Evolutionary conservation across 2,329 filamentous ascomycete species (phyloP).

Genomic region (Penicillium crustosum): DNA sequence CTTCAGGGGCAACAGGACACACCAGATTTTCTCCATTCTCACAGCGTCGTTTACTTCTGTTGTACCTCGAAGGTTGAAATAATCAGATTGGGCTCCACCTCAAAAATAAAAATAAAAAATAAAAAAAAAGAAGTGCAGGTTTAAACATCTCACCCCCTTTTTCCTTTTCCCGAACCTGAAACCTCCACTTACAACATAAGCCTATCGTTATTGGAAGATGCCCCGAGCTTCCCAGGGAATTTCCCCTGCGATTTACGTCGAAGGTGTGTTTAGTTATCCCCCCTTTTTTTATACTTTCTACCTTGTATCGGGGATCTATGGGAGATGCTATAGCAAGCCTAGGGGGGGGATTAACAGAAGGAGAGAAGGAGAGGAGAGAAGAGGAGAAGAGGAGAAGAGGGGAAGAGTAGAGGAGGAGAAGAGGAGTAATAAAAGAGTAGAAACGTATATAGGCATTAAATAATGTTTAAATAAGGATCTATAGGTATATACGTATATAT

Average conservation of each 20-base stretch:
- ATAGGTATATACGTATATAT: too few relatives aligned
- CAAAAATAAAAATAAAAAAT: too few relatives aligned
- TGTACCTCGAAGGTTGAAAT: background rate
- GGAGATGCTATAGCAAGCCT: background rate
- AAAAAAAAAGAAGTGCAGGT: background rate
- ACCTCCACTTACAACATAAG: constrained; percentile 1
- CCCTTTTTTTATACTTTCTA: background rate
- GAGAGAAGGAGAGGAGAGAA: background rate
- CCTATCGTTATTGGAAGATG: constrained; percentile 3
- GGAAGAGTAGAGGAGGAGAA: background rate
- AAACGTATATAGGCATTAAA: too few relatives aligned
- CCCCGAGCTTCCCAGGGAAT: constrained; percentile 1
- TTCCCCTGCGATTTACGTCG: background rate
- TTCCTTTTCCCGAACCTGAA: background rate
- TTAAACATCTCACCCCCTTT: background rate
- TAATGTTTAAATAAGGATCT: too few relatives aligned
- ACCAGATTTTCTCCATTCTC: too few relatives aligned
- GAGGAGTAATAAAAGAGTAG: background rate
- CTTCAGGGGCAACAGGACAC: background rate
- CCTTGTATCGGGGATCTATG: background rate
- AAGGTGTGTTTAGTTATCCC: background rate
- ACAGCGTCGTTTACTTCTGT: too few relatives aligned
- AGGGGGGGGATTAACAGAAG: background rate
- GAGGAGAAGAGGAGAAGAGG: background rate
- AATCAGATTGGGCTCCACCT: background rate